Evolutionary conservation across 2,329 filamentous ascomycete genomes (phyloP), one percentile per base, ranked within the genome.

Genomic region (Sporothrix brunneoviolacea): DNA sequence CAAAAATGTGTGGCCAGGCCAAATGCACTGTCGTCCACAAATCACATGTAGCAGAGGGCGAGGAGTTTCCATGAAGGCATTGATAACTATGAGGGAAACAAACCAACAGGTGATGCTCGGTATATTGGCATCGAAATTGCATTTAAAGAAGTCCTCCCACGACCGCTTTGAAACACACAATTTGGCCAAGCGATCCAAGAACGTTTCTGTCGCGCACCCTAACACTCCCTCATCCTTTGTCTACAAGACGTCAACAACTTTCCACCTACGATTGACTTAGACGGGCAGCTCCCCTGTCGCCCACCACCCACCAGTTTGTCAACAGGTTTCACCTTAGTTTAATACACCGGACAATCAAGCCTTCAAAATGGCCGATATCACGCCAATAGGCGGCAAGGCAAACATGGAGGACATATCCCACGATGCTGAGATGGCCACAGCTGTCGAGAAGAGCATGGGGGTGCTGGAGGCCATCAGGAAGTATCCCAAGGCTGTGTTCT

Each of bases 401-500:
- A 41, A 13, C 22, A 41, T 41, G 39, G 22, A 41, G 22, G 39
- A 41, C 39, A 28, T 41, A 24, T 41, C 39, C 22, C 39, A 41
- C 39, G 39, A 41, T 28, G 39, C 39, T 9, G 39, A 41, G 39
- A 41, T n/a, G 3, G 38, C 48, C 18, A 36, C 50, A 36, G 50
- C 42, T 22, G 42, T 41, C 28, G 49, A 54, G 39, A 48, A 37
- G 35, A 44, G 36, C 22, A 48, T 54, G 43, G 35, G 18, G 12
- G 42, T 53, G 19, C 15, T 45, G 27, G 19, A 53, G 42, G 46
- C 36, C 24, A 30, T 53, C 33, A 21, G 19, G 24, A 24, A 42
- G 21, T 50, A 53, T 27, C 52, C 38, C 21, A 54, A 56, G 49
- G 51, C 52, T 12, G 37, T 41, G 16, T 35, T 35, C 39, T 59